A percentile compares a stretch with the other conserved stretches of the same genome.
phyloP scores from a whole-genome alignment of 2,329 filamentous ascomycete species.

The Elsinoe perseae region DNA sequence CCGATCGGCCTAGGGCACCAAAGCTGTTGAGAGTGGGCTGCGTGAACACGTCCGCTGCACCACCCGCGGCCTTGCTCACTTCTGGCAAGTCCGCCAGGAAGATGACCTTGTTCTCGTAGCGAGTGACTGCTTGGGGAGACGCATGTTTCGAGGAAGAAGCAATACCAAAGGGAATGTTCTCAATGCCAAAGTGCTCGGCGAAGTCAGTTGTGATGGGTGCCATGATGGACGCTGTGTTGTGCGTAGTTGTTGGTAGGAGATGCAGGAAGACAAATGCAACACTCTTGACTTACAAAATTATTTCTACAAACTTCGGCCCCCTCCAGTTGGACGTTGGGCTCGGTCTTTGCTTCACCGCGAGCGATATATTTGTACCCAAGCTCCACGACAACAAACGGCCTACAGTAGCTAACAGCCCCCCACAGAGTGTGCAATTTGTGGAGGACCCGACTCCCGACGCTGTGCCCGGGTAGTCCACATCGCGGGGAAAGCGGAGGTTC shows the following conservation, averaged over 20 bases:
- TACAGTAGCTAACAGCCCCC: not conserved
- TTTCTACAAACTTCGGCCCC: not conserved
- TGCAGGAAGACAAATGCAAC: not conserved
- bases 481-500: constrained; percentile 1
- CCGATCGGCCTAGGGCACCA: constrained; percentile 37
- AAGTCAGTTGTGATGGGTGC: constrained; percentile 15
- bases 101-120: constrained; percentile 45
- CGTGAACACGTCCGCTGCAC: constrained; percentile 24
- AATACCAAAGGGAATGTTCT: constrained; percentile 49
- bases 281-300: not conserved
- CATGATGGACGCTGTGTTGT: not conserved
- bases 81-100: constrained; percentile 36
- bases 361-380: not conserved
- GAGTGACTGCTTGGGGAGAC: constrained; percentile 42
- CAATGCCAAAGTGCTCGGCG: constrained; percentile 41
- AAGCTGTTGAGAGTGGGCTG: constrained; percentile 43
- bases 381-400: constrained; percentile 8
- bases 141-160: constrained; percentile 36
- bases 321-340: not conserved
- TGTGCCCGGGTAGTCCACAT: not conserved
- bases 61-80: constrained; percentile 16
- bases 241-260: not conserved
- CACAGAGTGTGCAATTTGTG: not conserved
- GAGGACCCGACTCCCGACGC: not conserved
- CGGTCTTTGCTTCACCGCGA: constrained; percentile 8